phyloP scores from a whole-genome alignment of 495 filamentous ascomycete species.

The Staphylotrichum tortipilum region DNA sequence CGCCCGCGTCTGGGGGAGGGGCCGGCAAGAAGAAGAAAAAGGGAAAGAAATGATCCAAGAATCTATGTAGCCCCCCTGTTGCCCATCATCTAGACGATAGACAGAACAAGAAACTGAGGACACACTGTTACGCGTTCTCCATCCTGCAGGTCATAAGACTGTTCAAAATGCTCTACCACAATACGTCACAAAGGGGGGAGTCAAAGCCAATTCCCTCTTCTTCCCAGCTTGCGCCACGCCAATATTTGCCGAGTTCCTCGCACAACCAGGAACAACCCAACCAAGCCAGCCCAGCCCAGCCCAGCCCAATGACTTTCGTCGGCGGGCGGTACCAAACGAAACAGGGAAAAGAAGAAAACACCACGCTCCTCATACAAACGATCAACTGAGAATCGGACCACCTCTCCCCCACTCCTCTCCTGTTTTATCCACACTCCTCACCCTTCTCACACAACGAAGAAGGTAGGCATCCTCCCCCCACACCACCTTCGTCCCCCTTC shows the following conservation, averaged over 20 bases:
- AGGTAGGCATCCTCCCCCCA: background rate
- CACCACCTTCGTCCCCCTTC: too few relatives aligned
- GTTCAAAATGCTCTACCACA: background rate
- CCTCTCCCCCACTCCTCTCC: too few relatives aligned
- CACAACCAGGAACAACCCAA: background rate
- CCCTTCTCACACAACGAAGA: too few relatives aligned
- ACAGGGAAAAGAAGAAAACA: background rate
- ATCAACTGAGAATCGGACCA: background rate
- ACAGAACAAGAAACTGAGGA: too few relatives aligned
- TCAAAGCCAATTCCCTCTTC: background rate
- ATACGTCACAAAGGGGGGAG: too few relatives aligned
- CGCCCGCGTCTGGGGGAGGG: slow-evolving; percentile 31
- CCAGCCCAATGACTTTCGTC: too few relatives aligned
- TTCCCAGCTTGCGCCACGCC: background rate
- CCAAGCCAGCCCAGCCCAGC: background rate
- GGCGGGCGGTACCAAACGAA: too few relatives aligned
- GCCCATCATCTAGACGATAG: too few relatives aligned
- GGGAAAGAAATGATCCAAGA: slow-evolving; percentile 54
- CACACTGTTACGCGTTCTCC: too few relatives aligned
- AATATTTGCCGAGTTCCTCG: background rate
- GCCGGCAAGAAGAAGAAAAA: slow-evolving; percentile 53
- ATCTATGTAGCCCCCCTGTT: too few relatives aligned
- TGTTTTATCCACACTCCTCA: too few relatives aligned
- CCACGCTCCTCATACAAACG: background rate
- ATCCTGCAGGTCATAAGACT: too few relatives aligned